Evolutionary conservation across 2,329 filamentous ascomycete species (phyloP), one percentile per base, ranked within the genome.

Genomic region (Fusarium xylarioides): DNA sequence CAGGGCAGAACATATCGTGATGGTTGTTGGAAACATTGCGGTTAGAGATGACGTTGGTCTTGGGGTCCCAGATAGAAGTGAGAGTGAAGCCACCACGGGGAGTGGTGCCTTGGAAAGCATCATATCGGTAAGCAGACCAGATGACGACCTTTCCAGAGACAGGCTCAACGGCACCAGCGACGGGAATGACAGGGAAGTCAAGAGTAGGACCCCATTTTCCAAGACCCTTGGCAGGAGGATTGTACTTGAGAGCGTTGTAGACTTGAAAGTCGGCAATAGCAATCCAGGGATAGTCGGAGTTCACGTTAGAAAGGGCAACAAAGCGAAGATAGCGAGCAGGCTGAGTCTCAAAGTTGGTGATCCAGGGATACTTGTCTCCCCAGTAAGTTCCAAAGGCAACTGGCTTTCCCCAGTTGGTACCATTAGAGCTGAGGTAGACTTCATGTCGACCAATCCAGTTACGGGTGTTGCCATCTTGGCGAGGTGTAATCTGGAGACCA

Each of bases 1-100:
- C 88, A 0, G 88, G 87, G 75, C 88, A 89, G 75, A 88, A 89
- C 87, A 88, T 89, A 74, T 88, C 86, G 73, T 88, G 86, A 12
- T 82, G 72, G 1, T 85, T 88, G 71, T 87, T 78, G 61, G 79
- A 76, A 10, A 84, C 40, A 18, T 68, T 71, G 11, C 63, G 71
- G 42, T 68, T 57, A 4, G 67, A 54, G 28, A 74, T 71, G n/a
- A 74, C 30, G 14, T 70, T 70, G 0, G 70, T 74, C 57, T 52
- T 57, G 7, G 67, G 71, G 18, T 74, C 71, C 71, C 71, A 74
- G 55, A 74, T 55, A 5, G 71, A 71, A 9, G 63, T 74, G 18
- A 74, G 59, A 40, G 71, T 74, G 38, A 74, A 74, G 7, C 71
- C 71, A 26, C 71, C 71, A 23, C 66, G 70, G 5, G 71, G 63